Base-by-base conservation (phyloP, 768 basidiomycete genomes). In the Rhodotorula sphaerocarpa region DNA sequence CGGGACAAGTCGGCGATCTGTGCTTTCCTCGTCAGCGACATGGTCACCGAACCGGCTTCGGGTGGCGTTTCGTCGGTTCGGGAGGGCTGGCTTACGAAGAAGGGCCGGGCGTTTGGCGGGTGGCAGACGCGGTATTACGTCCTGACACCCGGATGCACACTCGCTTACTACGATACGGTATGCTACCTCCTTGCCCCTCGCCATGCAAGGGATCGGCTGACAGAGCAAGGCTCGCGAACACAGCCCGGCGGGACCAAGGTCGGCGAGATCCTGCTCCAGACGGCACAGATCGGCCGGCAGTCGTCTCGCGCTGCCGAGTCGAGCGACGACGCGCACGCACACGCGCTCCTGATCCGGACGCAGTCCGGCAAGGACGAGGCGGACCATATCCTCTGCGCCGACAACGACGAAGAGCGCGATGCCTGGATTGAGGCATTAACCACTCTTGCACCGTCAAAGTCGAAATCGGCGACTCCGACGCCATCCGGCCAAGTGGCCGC, bases 261-360 rank as follows among this genome's bases (percentile, higher is more conserved):
- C 31, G 93, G 93, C 50, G 88, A 90, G 20, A 97, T 99, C 69
- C 75, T 77, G 50, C 84, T 99, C 59, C 85, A 87, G n/a, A 86
- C 86, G 46, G 92, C 95, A 31, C 90, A 95, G 36, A 9, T 18
- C 55, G 12, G 42, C 55, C 89, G 95, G 73, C 63, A 25, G 27
- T 14, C 20, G 10, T 10, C 7, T 30, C 23, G 41, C 39, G 18
- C 25, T 16, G 67, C 42, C 45, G 42, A 25, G 12, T 86, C 87
- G 64, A 90, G 91, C 56, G 90, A 95, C 70, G 88, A 89, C 72
- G 88, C 93, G 69, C 95, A 95, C 70, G 83, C 91, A 28, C 95
- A 99, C 73, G 95, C 95, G 2, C 96, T 99, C 77, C 83, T 99
- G 65, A 88, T 99, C 71, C 90, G 97, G 64, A 92, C 95, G 83